phyloP scores from a whole-genome alignment of 768 basidiomycete genomes.

The Cyclocybe aegerita region DNA sequence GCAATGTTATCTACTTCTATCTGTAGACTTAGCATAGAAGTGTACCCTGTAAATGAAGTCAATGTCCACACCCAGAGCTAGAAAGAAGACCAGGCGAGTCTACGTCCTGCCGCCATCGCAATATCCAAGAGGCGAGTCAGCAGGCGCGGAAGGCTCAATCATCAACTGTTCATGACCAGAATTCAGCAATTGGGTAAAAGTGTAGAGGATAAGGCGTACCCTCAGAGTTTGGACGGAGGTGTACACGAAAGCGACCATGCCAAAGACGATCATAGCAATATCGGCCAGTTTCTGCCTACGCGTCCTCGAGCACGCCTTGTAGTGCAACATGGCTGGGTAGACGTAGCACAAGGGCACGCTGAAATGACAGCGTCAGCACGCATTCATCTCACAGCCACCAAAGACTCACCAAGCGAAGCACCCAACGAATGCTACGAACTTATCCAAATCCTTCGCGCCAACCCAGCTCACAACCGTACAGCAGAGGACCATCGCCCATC shows the following conservation, averaged over 20 bases:
- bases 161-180: constrained; percentile 47
- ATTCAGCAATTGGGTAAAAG: not conserved
- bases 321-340: constrained; percentile 92
- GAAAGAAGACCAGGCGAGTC: not conserved
- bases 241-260: constrained; percentile 67
- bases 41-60: too few relatives aligned
- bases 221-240: constrained; percentile 79
- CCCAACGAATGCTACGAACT: constrained; percentile 92
- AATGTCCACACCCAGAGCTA: too few relatives aligned
- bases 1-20: too few relatives aligned
- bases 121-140: constrained; percentile 35
- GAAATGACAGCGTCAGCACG: not conserved
- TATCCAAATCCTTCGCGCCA: constrained; percentile 89
- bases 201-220: constrained; percentile 37
- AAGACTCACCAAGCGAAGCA: constrained; percentile 85
- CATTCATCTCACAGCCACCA: not conserved
- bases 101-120: constrained; percentile 20
- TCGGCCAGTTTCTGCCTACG: constrained; percentile 65
- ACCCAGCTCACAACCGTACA: constrained; percentile 82
- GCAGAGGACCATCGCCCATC: constrained; percentile 70
- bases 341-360: constrained; percentile 94
- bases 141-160: constrained; percentile 42
- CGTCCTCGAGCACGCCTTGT: constrained; percentile 80
- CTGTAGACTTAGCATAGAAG: too few relatives aligned
- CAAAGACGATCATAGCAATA: constrained; percentile 75